These are phyloP conservation scores for Saccharomycopsis schoenii DNA, from an alignment of 805 yeast genomes.

Conservation along the genomic window DNA sequence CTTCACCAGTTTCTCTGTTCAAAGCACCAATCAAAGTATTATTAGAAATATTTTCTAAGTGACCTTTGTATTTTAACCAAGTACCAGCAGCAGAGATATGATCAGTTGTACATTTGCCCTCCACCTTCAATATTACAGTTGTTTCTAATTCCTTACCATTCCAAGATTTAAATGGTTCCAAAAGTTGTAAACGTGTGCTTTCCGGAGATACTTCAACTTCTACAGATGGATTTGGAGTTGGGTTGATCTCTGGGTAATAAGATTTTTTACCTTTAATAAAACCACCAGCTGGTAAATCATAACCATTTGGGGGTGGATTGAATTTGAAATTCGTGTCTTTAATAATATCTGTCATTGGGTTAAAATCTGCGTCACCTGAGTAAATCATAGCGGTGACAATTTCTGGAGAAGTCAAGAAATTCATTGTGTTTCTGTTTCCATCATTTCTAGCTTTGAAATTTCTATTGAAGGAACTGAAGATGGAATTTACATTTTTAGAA, in stretches of 20 bases:
- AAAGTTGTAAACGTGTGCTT: constrained; percentile 84
- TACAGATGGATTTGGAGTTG: constrained; percentile 52
- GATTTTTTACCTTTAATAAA: constrained; percentile 65
- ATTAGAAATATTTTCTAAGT: constrained; percentile 87
- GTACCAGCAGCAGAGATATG: constrained; percentile 98
- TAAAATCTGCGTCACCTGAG: constrained; percentile 85
- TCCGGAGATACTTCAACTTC: constrained; percentile 66
- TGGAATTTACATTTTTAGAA: constrained; percentile 69
- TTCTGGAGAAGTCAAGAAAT: constrained; percentile 97
- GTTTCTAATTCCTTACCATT: constrained; percentile 73
- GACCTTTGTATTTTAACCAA: constrained; percentile 98
- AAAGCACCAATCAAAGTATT: constrained; percentile 96
- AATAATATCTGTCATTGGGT: constrained; percentile 84
- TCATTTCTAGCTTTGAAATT: constrained; percentile 97
- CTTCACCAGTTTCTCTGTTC: constrained; percentile 94
- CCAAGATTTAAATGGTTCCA: constrained; percentile 87
- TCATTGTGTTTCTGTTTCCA: constrained; percentile 96
- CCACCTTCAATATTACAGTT: constrained; percentile 76
- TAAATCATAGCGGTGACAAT: constrained; percentile 95
- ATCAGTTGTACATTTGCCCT: constrained; percentile 97
- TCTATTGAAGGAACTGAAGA: constrained; percentile 95
- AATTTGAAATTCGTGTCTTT: constrained; percentile 72
- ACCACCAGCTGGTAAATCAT: constrained; percentile 73
- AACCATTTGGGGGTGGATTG: constrained; percentile 66
- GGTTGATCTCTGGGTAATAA: constrained; percentile 66